Evolutionary conservation across 768 basidiomycete species (phyloP).

Genomic region (Pleurotus pulmonarius): DNA sequence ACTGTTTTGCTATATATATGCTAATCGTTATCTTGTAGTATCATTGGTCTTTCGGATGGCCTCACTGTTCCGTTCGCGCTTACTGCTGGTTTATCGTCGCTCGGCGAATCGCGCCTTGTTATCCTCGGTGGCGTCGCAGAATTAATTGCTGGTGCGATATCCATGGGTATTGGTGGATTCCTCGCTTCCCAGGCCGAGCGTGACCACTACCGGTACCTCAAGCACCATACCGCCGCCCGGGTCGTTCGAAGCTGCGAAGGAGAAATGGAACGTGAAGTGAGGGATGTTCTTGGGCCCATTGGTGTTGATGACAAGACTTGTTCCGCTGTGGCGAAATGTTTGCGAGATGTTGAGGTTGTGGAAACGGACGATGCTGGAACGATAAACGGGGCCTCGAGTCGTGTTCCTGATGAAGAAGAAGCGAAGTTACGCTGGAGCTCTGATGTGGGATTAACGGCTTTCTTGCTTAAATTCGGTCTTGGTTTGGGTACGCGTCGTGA

Average conservation of each 20-base stretch:
- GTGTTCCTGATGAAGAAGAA: constrained; percentile 46
- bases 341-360: constrained; percentile 61
- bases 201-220: constrained; percentile 87
- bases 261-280: constrained; percentile 95
- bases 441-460: constrained; percentile 85
- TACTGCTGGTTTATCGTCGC: constrained; percentile 82
- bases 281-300: constrained; percentile 80
- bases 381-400: constrained; percentile 15
- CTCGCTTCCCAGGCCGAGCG: constrained; percentile 96
- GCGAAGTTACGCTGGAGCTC: constrained; percentile 61
- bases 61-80: constrained; percentile 91
- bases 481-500: constrained; percentile 61
- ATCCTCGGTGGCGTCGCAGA: constrained; percentile 94
- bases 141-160: constrained; percentile 93
- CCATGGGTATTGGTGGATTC: constrained; percentile 98
- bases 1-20: too few species aligned
- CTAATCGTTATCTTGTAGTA: constrained; percentile 34
- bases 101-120: constrained; percentile 89
- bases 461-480: constrained; percentile 95
- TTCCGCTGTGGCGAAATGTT: constrained; percentile 68
- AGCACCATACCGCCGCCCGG: constrained; percentile 68
- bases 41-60: constrained; percentile 89
- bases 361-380: constrained; percentile 23
- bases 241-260: constrained; percentile 89
- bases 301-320: constrained; percentile 86